These are phyloP conservation scores for Pleurotus tuoliensis DNA, from an alignment of 768 basidiomycete species.

Conservation along the genomic window DNA sequence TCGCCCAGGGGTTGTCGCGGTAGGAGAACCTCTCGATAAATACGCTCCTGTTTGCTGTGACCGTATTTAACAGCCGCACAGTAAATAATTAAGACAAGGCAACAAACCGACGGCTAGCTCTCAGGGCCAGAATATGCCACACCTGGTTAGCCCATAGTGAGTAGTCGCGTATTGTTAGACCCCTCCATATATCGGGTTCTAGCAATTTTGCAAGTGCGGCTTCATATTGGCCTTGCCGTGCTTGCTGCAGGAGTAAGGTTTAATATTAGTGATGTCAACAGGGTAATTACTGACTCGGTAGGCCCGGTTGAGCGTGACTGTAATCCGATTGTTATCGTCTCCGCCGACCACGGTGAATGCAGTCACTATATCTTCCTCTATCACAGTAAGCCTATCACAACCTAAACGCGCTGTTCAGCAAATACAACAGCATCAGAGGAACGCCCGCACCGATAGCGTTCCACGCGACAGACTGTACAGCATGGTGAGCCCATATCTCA, in stretches of 20 bases:
- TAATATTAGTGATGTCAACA: neutral
- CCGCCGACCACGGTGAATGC: slow-evolving; percentile 58
- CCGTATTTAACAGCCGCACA: neutral
- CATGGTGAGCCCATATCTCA: slow-evolving; percentile 71
- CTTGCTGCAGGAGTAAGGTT: slow-evolving; percentile 37
- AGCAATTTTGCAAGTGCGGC: slow-evolving; percentile 60
- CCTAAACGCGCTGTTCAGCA: slow-evolving; percentile 37
- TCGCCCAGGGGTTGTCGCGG: slow-evolving; percentile 54
- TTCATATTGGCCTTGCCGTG: slow-evolving; percentile 65
- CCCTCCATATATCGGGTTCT: slow-evolving; percentile 67
- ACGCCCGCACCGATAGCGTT: slow-evolving; percentile 50
- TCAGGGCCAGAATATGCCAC: slow-evolving; percentile 72
- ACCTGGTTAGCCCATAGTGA: slow-evolving; percentile 70
- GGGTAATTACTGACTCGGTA: slow-evolving; percentile 46
- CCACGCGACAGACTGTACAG: slow-evolving; percentile 75
- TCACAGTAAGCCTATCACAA: slow-evolving; percentile 55
- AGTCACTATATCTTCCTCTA: slow-evolving; percentile 69
- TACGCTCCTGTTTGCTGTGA: slow-evolving; percentile 57
- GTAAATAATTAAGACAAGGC: neutral
- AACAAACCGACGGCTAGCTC: slow-evolving; percentile 63
- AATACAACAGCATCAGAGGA: neutral
- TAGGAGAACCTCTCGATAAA: slow-evolving; percentile 63
- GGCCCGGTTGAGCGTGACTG: slow-evolving; percentile 60
- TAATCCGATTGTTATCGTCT: slow-evolving; percentile 59
- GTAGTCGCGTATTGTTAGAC: slow-evolving; percentile 62